These are phyloP conservation scores for Sarocladium brachiariae DNA, from an alignment of 2,329 filamentous ascomycete genomes.

Conservation along the genomic window DNA sequence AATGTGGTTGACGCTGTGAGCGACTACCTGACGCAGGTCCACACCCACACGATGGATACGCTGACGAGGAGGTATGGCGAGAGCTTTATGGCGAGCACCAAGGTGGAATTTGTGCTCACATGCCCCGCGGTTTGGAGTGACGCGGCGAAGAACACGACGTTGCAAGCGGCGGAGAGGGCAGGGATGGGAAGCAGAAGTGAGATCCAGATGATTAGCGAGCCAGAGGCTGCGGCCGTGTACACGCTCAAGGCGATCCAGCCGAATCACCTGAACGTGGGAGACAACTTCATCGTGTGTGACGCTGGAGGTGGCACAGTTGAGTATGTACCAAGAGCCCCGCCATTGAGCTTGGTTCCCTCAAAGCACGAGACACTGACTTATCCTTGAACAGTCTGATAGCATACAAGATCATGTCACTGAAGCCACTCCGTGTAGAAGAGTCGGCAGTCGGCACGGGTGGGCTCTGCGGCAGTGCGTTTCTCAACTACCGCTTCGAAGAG, in stretches of 20 bases:
- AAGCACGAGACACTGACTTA: slow-evolving; percentile 15
- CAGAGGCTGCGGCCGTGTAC: slow-evolving; percentile 73
- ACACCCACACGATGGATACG: slow-evolving; percentile 72
- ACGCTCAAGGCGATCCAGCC: slow-evolving; percentile 74
- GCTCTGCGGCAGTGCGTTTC: slow-evolving; percentile 69
- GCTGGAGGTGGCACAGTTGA: slow-evolving; percentile 62
- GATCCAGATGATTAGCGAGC: slow-evolving; percentile 74
- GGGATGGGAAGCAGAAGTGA: slow-evolving; percentile 67
- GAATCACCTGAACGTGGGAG: slow-evolving; percentile 62
- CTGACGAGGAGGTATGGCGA: slow-evolving; percentile 68
- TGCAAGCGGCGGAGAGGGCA: slow-evolving; percentile 69
- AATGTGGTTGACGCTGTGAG: slow-evolving; percentile 73
- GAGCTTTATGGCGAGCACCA: slow-evolving; percentile 69
- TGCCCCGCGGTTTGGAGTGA: slow-evolving; percentile 83
- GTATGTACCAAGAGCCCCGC: slow-evolving; percentile 31
- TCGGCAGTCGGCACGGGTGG: slow-evolving; percentile 74
- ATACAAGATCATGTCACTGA: slow-evolving; percentile 70
- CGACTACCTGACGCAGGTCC: slow-evolving; percentile 71
- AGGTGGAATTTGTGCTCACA: slow-evolving; percentile 72
- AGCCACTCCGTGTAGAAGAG: slow-evolving; percentile 67
- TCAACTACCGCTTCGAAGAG: slow-evolving; percentile 77
- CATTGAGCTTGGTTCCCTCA: neutral
- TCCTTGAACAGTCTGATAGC: slow-evolving; percentile 55
- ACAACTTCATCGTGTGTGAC: slow-evolving; percentile 58
- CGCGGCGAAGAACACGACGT: slow-evolving; percentile 74